Evolutionary conservation across 495 filamentous ascomycete genomes (phyloP).

Genomic region (Staphylotrichum longicolle): DNA sequence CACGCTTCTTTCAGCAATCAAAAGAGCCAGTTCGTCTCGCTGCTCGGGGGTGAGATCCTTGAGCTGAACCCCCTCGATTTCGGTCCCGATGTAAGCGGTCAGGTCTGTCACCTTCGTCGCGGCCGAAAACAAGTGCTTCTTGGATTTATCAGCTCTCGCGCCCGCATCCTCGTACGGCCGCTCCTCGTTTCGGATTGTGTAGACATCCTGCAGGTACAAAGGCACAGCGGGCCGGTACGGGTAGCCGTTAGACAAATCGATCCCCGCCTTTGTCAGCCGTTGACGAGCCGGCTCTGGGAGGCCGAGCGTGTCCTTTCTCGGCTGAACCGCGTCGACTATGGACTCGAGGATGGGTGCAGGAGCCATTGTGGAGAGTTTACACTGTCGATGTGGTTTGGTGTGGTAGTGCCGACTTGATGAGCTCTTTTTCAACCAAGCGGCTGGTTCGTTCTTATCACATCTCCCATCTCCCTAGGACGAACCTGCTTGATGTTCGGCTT

Average conservation of each 20-base stretch:
- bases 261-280: conserved; percentile 60
- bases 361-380: conserved; percentile 31
- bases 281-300: conserved; percentile 54
- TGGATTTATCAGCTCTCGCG: conserved; percentile 63
- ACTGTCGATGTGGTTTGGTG: no score
- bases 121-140: conserved; percentile 61
- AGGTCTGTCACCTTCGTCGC: conserved; percentile 65
- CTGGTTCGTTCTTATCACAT: not conserved
- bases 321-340: conserved; percentile 59
- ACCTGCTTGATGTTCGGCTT: no score
- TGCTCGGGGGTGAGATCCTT: conserved; percentile 67
- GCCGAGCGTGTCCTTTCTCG: conserved; percentile 59
- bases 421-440: not conserved
- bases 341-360: conserved; percentile 54
- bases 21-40: conserved; percentile 66
- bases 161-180: conserved; percentile 60
- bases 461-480: no score
- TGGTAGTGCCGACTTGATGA: no score
- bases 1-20: conserved; percentile 71
- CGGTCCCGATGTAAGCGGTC: conserved; percentile 67
- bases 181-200: conserved; percentile 58
- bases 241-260: conserved; percentile 64
- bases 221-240: conserved; percentile 65
- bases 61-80: conserved; percentile 66
- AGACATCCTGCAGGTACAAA: conserved; percentile 64